Evolutionary conservation across 2,329 filamentous ascomycete genomes (phyloP).

Genomic region (Didymella keratinophila): DNA sequence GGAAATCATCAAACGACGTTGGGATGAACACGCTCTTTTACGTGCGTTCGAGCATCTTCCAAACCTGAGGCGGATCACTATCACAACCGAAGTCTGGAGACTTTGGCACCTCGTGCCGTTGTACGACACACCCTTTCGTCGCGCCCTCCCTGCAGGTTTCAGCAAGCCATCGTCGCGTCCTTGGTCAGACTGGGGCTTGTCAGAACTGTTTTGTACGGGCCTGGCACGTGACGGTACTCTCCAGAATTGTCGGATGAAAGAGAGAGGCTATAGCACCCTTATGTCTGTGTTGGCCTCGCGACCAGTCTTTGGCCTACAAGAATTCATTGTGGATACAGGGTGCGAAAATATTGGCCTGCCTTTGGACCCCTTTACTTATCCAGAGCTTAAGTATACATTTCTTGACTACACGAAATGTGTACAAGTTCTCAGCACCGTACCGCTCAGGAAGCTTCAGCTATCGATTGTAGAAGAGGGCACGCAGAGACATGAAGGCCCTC

Average conservation of each 20-base stretch:
- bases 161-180: conserved; percentile 51
- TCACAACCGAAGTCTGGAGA: conserved; percentile 54
- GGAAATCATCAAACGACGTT: conserved; percentile 33
- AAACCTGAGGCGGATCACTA: conserved; percentile 46
- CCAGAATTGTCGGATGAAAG: conserved; percentile 20
- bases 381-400: neutral
- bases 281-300: conserved; percentile 36
- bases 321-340: conserved; percentile 47
- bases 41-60: conserved; percentile 49
- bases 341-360: conserved; percentile 17
- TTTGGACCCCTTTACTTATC: conserved; percentile 12
- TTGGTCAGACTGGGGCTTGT: conserved; percentile 38
- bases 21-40: conserved; percentile 45
- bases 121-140: conserved; percentile 56
- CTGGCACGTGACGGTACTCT: neutral
- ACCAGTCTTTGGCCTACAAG: conserved; percentile 38
- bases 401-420: conserved; percentile 19
- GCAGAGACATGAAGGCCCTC: neutral
- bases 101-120: conserved; percentile 44
- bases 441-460: conserved; percentile 8
- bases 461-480: neutral
- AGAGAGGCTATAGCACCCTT: conserved; percentile 46
- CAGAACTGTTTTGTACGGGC: neutral
- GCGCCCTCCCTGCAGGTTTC: conserved; percentile 52
- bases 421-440: neutral